Percentiles rank a stretch among this genome's conserved stretches.
phyloP scores from a whole-genome alignment of 768 basidiomycete genomes.

The Macrolepiota albuminosa region DNA sequence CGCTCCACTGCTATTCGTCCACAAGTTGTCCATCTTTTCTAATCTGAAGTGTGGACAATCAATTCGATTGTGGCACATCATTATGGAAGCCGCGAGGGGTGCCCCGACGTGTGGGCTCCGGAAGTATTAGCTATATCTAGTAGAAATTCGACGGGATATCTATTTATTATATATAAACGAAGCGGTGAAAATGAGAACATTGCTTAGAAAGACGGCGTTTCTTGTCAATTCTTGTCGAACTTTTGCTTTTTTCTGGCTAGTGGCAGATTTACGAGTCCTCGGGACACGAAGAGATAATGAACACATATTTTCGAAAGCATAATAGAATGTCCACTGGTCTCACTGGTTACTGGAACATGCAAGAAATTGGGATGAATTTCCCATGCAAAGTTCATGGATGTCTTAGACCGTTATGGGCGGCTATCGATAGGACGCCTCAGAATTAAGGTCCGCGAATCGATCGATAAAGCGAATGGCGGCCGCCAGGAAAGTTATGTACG shows the following conservation, averaged over 20 bases:
- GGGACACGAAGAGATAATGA: not conserved
- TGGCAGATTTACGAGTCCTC: not conserved
- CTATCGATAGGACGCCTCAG: not conserved
- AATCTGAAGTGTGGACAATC: not conserved
- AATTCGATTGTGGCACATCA: conserved; percentile 3
- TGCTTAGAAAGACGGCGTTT: not conserved
- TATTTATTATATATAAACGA: not conserved
- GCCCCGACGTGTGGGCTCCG: not conserved
- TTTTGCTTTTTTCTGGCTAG: not conserved
- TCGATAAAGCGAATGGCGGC: not conserved
- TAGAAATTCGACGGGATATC: not conserved
- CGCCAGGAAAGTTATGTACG: not conserved
- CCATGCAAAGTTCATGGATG: not conserved
- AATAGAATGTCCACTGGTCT: not conserved
- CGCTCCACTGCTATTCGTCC: not conserved
- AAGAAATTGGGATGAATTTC: not conserved
- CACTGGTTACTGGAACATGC: not conserved
- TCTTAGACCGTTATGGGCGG: not conserved
- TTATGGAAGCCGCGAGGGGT: not conserved
- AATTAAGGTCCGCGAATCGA: not conserved
- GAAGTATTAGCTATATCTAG: not conserved
- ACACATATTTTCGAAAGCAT: not conserved
- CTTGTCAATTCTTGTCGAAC: not conserved
- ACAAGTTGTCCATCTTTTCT: not conserved
- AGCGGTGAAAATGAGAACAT: not conserved